Base-by-base conservation (phyloP, 441 rosid genomes). In the Euphorbia schlechtendalii region DNA sequence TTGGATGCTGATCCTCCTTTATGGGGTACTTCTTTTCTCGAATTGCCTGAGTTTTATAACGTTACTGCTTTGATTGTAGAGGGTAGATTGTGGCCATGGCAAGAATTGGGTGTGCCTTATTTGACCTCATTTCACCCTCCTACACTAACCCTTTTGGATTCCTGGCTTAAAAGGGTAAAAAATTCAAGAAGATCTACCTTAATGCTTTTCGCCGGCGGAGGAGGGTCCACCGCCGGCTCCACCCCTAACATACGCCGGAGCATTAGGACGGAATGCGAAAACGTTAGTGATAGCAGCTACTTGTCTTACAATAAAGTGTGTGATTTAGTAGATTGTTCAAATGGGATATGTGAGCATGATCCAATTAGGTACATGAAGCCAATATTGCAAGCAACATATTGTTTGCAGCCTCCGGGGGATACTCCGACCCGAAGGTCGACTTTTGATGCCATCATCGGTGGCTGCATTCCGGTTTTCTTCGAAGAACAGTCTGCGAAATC, bases 21-120 rank as follows among this genome's bases (percentile, higher is more conserved):
- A 0, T 92, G 98, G 98, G 98, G 98, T 0, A 92, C 97, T 21
- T 92, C 97, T 2, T 86, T 92, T 67, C 78, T 92, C 8, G 94
- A 88, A 64, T 69, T 88, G 38, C 85, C 81, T 0, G 88, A 90
- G 82, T 88, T 85, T 49, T 86, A 74, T 63, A 90, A 90, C 59
- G 70, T 92, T 2, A 90, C 98, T 20, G 88, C 83, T 57, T 76
- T 93, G 77, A 80, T 85, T 25, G 76, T 81, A 4, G 97, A 93
- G 66, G 68, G 83, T 1, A 81, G 98, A 43, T 45, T 76, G 6
- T 90, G 94, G 96, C 80, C 96, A 4, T 90, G 92, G 98, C 97
- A 93, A 70, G 98, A 93, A 62, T 94, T 83, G 46, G 91, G 92
- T 14, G 80, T 90, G 48, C 98, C 98, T 60, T 88, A 90, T 38